Conservation (phyloP, 371 early-diverging fungal genomes). For the Entomophthora muscae region DNA sequence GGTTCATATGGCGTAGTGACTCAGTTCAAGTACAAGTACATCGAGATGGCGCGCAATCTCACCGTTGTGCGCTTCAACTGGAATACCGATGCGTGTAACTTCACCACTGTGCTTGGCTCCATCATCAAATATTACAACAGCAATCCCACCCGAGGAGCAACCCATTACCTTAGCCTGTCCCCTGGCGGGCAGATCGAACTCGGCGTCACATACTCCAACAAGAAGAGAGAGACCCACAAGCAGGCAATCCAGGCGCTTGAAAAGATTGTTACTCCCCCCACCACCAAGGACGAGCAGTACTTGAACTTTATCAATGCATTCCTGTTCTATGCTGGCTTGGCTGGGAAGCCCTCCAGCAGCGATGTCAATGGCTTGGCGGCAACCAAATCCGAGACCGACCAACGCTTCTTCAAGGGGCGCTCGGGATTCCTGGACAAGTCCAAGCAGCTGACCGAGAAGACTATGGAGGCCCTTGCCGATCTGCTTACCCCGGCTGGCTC, state of each 20-base stretch:
- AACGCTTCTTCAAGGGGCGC: neutral
- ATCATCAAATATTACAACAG: neutral
- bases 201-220: neutral
- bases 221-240: neutral
- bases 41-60: constrained; percentile 9
- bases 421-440: neutral
- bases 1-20: constrained; percentile 20
- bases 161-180: neutral
- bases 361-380: neutral
- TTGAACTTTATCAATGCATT: constrained; percentile 1
- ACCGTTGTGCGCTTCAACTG: neutral
- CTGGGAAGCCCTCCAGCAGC: neutral
- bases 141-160: neutral
- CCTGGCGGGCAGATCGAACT: neutral
- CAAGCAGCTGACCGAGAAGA: neutral
- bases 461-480: neutral
- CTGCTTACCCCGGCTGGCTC: neutral
- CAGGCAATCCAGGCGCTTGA: neutral
- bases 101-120: neutral
- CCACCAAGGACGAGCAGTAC: neutral
- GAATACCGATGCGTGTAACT: neutral
- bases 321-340: constrained; percentile 1
- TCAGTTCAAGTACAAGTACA: constrained; percentile 12
- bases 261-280: neutral
- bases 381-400: neutral